phyloP scores from a whole-genome alignment of 768 basidiomycete species.

The Multifurca ochricompacta region DNA sequence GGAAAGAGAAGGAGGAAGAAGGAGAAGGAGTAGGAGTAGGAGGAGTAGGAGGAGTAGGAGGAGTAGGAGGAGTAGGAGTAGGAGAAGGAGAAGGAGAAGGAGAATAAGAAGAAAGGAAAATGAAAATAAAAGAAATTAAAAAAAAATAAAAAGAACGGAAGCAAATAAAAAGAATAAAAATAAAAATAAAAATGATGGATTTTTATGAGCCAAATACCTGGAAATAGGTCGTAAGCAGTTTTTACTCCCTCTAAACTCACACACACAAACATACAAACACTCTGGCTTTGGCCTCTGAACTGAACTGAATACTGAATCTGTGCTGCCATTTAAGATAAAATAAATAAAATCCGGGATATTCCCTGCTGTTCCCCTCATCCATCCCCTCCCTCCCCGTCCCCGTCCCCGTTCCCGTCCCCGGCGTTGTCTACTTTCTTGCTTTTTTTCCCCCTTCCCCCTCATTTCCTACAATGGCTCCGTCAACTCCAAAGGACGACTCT shows the following conservation, averaged over 20 bases:
- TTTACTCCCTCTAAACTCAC: too few relatives aligned
- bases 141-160: constrained; percentile 1
- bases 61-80: constrained; percentile 2
- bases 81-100: constrained; percentile 9
- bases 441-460: too few relatives aligned
- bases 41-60: background rate
- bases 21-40: constrained; percentile 6
- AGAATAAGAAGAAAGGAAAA: background rate
- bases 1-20: too few relatives aligned
- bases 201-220: constrained; percentile 8
- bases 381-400: too few relatives aligned
- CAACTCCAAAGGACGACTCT: constrained; percentile 31
- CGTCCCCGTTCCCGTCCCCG: too few relatives aligned
- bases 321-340: constrained; percentile 34
- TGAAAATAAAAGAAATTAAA: constrained; percentile 13
- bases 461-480: constrained; percentile 25
- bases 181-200: background rate
- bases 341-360: constrained; percentile 22
- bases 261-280: too few relatives aligned
- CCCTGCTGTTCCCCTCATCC: too few relatives aligned
- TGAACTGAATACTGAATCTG: too few relatives aligned
- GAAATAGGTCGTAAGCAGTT: too few relatives aligned
- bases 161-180: background rate
- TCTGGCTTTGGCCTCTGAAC: too few relatives aligned
- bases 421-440: constrained; percentile 18